phyloP scores from a whole-genome alignment of 176 grass and related monocot species.

The Zoysia japonica region DNA sequence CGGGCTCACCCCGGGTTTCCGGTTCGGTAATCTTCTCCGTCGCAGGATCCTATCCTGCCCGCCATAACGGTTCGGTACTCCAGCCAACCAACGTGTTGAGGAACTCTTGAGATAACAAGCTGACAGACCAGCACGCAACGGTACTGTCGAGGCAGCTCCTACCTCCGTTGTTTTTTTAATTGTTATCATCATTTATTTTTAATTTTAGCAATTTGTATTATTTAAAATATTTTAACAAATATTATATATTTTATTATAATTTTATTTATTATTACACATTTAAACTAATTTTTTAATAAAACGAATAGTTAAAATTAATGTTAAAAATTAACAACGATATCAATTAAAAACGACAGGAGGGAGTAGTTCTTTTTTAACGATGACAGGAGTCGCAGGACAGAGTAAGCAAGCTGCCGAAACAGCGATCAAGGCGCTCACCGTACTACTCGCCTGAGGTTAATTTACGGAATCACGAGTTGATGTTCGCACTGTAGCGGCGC shows the following conservation, averaged over 20 bases:
- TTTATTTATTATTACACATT: too few relatives aligned
- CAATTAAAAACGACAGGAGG: too few relatives aligned
- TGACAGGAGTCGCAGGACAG: background rate
- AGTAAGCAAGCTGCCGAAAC: slow-evolving; percentile 12
- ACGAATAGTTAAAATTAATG: too few relatives aligned
- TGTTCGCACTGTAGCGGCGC: background rate
- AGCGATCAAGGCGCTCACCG: slow-evolving; percentile 1
- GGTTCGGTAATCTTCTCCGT: background rate
- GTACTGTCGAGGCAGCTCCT: background rate
- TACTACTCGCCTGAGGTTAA: background rate
- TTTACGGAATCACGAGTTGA: background rate
- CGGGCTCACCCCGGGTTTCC: background rate
- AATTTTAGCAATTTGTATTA: too few relatives aligned
- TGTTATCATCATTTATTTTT: too few relatives aligned
- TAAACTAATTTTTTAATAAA: too few relatives aligned
- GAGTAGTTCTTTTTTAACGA: too few relatives aligned
- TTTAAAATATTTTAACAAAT: too few relatives aligned
- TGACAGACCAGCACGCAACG: background rate
- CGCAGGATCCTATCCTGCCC: background rate
- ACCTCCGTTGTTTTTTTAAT: too few relatives aligned
- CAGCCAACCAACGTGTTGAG: background rate
- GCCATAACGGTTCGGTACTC: background rate
- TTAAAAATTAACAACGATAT: too few relatives aligned
- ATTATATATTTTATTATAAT: too few relatives aligned
- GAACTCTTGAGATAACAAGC: too few relatives aligned